Base-by-base conservation (phyloP, 495 filamentous ascomycete genomes). In the Viridothelium virens region DNA sequence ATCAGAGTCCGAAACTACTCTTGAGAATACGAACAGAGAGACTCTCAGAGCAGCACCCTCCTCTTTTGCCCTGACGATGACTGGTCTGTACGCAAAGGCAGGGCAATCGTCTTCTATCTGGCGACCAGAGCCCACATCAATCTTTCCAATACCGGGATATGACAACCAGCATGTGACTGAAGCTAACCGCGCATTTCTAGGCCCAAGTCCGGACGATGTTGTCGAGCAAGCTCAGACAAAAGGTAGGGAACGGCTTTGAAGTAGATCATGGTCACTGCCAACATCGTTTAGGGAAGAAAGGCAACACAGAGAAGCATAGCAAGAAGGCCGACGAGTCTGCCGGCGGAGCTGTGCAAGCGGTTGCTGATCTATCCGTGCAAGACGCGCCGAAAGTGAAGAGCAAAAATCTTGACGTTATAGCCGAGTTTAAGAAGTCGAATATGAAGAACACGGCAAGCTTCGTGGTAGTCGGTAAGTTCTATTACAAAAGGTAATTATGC, bases 181-280 rank as follows among this genome's bases (percentile, higher is more conserved):
- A 11, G 41, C 38, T 18, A 63, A 66, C 18, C 66, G 66, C 34
- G 85, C 87, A 63, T 98, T 97, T 80, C 80, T 87, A 85, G 89
- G 83, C 68, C 94, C 94, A 64, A 97, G 93, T 75, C 94, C 94
- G 70, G 94, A 98, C 78, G 95, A 97, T 78, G 79, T 93, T 68
- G 89, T 97, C 66, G 78, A 87, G 48, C 85, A 87, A 74, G 94
- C 94, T 68, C 94, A 97, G 78, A 79, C 82, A 76, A 94, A 94
- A 92, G 87, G 91, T 95, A 89, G 87, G 80, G 61, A 34, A 65
- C 2, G 11, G 5, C n/a, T 16, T 53, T 2, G 12, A 5, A 25
- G 10, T n/a, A 25, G 0, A 0, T 7, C 9, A 9, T 7, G 7
- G 0, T 16, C 7, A 61, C 12, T 39, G 36, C 63, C 65, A 16